phyloP scores from a whole-genome alignment of 2,329 filamentous ascomycete species.

The Aspergillus floridensis region DNA sequence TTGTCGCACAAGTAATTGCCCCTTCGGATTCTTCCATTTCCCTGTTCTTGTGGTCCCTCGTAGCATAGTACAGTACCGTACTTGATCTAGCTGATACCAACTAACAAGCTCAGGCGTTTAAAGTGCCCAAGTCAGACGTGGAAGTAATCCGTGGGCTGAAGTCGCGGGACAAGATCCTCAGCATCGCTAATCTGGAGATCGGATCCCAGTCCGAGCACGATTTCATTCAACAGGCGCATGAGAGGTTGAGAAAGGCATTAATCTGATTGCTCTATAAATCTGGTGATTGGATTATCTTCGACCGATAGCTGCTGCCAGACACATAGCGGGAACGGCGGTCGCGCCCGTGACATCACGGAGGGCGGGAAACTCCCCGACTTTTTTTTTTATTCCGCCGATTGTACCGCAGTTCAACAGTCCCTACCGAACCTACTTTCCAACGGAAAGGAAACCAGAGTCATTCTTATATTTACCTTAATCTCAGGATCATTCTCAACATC shows the following conservation, averaged over 20 bases:
- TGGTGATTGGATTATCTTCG: background rate
- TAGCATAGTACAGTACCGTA: no score
- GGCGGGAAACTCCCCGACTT: slow-evolving; percentile 8
- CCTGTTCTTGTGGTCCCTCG: background rate
- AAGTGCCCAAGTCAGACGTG: slow-evolving; percentile 62
- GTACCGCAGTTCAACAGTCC: background rate
- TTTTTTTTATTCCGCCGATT: slow-evolving; percentile 12
- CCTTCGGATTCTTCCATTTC: background rate
- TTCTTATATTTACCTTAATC: background rate
- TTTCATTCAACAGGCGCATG: slow-evolving; percentile 23
- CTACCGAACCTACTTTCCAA: no score
- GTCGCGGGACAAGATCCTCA: slow-evolving; percentile 62
- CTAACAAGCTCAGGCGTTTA: slow-evolving; percentile 49
- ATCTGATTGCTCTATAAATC: background rate
- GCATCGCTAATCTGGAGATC: slow-evolving; percentile 30
- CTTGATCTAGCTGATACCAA: background rate
- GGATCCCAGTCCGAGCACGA: slow-evolving; percentile 30
- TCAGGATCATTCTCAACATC: background rate
- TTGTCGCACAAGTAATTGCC: slow-evolving; percentile 57
- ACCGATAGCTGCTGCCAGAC: background rate
- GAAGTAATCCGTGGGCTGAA: slow-evolving; percentile 62
- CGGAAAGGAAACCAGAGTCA: background rate
- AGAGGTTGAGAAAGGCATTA: slow-evolving; percentile 21
- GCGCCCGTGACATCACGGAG: slow-evolving; percentile 21
- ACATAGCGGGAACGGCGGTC: slow-evolving; percentile 4